Percentiles rank a stretch among this genome's conserved stretches.
Evolutionary conservation across 495 filamentous ascomycete genomes (phyloP).

Genomic region (Penicillium simplicissimum): DNA sequence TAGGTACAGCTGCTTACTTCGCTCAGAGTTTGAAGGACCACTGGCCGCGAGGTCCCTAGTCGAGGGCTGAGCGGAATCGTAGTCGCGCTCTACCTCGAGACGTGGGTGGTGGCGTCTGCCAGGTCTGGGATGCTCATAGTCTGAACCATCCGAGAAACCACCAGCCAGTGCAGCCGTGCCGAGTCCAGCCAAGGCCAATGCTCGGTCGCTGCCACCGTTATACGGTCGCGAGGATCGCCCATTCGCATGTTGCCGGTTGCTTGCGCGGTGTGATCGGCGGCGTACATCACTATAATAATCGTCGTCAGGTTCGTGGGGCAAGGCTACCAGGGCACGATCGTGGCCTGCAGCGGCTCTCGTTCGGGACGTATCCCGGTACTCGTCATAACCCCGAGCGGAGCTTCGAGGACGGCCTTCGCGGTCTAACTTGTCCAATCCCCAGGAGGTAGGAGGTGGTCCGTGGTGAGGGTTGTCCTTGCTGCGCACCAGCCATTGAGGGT

Average conservation of each 20-base stretch:
- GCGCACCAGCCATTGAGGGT: conserved; percentile 43
- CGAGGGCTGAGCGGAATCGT: conserved; percentile 14
- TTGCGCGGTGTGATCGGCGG: conserved; percentile 28
- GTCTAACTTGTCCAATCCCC: conserved; percentile 62
- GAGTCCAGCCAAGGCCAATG: conserved; percentile 32
- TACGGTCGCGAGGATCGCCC: conserved; percentile 29
- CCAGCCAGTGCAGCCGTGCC: conserved; percentile 45
- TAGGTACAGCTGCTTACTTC: conserved; percentile 22
- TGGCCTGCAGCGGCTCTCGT: conserved; percentile 27
- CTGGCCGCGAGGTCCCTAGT: conserved; percentile 18
- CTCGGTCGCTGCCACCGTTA: conserved; percentile 16
- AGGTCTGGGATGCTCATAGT: conserved; percentile 33
- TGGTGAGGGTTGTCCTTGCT: conserved; percentile 43
- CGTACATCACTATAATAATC: conserved; percentile 31
- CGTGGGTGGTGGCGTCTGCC: conserved; percentile 16
- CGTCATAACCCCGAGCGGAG: conserved; percentile 32
- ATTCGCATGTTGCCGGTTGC: conserved; percentile 27
- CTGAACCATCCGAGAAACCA: conserved; percentile 41
- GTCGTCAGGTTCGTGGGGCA: conserved; percentile 45
- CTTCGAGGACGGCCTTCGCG: conserved; percentile 36
- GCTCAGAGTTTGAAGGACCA: conserved; percentile 10
- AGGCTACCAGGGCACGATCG: conserved; percentile 36
- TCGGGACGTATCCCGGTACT: conserved; percentile 33
- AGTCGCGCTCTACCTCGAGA: conserved; percentile 15
- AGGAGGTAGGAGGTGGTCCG: conserved; percentile 61